Evolutionary conservation across 257 asterid genomes (phyloP).

Genomic region (Nyctanthes arbortristis): DNA sequence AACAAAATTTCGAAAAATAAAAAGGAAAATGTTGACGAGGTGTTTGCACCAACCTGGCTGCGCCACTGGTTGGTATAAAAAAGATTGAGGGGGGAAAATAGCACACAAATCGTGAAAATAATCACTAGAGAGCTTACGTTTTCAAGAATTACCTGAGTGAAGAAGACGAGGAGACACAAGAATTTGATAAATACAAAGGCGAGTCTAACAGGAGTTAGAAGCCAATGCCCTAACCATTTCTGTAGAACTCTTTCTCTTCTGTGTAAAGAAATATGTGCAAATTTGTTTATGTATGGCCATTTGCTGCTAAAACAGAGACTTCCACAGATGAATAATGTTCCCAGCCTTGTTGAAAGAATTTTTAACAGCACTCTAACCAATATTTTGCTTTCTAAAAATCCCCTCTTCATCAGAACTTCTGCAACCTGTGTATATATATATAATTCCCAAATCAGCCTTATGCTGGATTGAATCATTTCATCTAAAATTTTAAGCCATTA

Average conservation of each 20-base stretch:
- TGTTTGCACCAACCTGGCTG: no score
- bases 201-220: constrained; percentile 71
- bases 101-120: background rate
- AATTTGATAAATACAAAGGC: constrained; percentile 71
- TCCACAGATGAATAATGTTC: constrained; percentile 71
- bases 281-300: constrained; percentile 67
- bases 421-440: constrained; percentile 50
- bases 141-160: constrained; percentile 52
- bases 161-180: constrained; percentile 59
- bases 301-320: constrained; percentile 31
- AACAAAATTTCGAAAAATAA: no score
- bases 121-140: background rate
- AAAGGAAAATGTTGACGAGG: no score
- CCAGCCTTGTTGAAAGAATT: constrained; percentile 64
- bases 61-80: no score
- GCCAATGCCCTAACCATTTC: constrained; percentile 51
- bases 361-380: constrained; percentile 45
- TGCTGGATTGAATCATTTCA: background rate
- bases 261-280: constrained; percentile 51
- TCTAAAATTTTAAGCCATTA: background rate
- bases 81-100: no score
- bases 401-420: constrained; percentile 50
- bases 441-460: background rate
- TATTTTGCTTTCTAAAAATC: constrained; percentile 43
- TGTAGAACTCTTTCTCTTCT: constrained; percentile 66